Evolutionary conservation across 768 basidiomycete genomes (phyloP).

Genomic region (Mycena galopus): DNA sequence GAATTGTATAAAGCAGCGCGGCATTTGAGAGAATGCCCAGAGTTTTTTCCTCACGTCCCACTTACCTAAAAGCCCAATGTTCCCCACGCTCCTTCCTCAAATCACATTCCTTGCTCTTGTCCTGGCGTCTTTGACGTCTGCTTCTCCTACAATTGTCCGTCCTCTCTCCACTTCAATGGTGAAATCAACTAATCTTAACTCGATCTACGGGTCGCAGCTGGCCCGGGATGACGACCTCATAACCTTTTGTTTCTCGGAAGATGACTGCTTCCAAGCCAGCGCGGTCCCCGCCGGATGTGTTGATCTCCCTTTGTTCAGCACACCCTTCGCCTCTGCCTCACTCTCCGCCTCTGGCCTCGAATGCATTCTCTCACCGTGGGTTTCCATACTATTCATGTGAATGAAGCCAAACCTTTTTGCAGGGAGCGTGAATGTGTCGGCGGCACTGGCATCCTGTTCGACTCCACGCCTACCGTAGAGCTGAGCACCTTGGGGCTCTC

Average conservation of each 20-base stretch:
- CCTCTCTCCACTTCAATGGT: too few species aligned
- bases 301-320: slow-evolving; percentile 28
- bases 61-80: not conserved
- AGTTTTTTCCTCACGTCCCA: too few species aligned
- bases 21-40: too few species aligned
- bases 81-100: not conserved
- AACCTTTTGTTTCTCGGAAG: slow-evolving; percentile 21
- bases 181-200: too few species aligned
- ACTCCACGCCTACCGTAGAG: slow-evolving; percentile 13
- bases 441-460: not conserved
- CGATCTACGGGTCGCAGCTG: slow-evolving; percentile 30
- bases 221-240: slow-evolving; percentile 4
- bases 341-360: slow-evolving; percentile 16
- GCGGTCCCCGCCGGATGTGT: slow-evolving; percentile 17
- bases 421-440: slow-evolving; percentile 12
- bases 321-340: slow-evolving; percentile 7
- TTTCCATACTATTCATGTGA: not conserved
- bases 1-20: too few species aligned
- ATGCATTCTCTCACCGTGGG: slow-evolving; percentile 22
- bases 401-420: not conserved
- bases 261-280: slow-evolving; percentile 23
- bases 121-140: slow-evolving; percentile 1
- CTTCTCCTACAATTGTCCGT: slow-evolving; percentile 11
- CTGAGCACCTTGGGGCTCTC: slow-evolving; percentile 22
- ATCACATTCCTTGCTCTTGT: slow-evolving; percentile 20